Base-by-base conservation (phyloP, 2,329 filamentous ascomycete species). In the Thelonectria discophora region DNA sequence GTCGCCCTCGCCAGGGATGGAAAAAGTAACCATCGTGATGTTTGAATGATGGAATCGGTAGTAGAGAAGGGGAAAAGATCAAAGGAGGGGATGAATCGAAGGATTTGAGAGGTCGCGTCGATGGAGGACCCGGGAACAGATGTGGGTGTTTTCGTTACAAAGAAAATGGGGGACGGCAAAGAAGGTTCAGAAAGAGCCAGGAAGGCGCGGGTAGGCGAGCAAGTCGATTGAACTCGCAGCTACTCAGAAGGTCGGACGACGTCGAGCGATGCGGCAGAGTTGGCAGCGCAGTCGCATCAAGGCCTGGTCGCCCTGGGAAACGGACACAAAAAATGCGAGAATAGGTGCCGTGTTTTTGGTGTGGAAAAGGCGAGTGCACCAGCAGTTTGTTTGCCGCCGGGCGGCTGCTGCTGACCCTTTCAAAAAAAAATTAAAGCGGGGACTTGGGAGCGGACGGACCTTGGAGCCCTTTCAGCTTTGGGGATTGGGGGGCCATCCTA, bases 1-100 rank as follows among this genome's bases (percentile, higher is more conserved):
- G 60, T 77, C 72, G 47, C 66, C 72, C 50, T 79, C 77, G 67
- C 72, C 74, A 32, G 77, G 77, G 24, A 79, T 67, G 52, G 77
- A 71, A 62, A 79, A 79, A 21, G 77, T 79, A 32, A 78, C 77
- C 77, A 79, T 79, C 39, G 60, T 64, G 63, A 53, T 40, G 42
- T 47, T 42, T 21, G 17, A 37, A 24, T 9, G 53, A 52, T 49
- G 46, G n/a, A 34, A 46, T 49, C 32, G 45, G 32, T 50, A 39
- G 57, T 55, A 50, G 34, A 55, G 46, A 55, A 18, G 50, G 43
- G 43, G 48, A 39, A 21, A 21, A 54, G 43, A 47, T 55, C 56
- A 55, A 43, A 17, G 58, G 58, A 62, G 55, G 57, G 56, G 57
- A 57, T 63, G 49, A 57, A 60, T 50, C 51, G 50, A 52, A 59